Percentiles rank a stretch among this genome's conserved stretches.
phyloP scores from a whole-genome alignment of 768 basidiomycete genomes.

The Podaxis pistillaris region DNA sequence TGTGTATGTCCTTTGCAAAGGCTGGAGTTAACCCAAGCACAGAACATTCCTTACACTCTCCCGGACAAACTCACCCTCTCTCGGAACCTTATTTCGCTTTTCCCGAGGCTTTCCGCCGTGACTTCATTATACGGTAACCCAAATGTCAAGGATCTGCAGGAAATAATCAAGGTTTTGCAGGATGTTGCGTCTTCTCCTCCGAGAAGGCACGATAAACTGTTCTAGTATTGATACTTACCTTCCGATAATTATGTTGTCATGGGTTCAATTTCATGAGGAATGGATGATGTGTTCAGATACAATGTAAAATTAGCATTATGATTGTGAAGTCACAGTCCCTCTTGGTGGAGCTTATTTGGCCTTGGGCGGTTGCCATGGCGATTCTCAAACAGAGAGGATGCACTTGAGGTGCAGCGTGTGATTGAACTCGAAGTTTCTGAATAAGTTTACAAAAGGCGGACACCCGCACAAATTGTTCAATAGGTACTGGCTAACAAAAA shows the following conservation, averaged over 20 bases:
- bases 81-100: not conserved
- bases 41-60: not conserved
- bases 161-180: not conserved
- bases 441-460: too few relatives aligned
- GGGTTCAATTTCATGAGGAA: not conserved
- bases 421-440: too few relatives aligned
- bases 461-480: too few relatives aligned
- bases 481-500: not conserved
- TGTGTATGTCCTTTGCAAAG: slow-evolving; percentile 1
- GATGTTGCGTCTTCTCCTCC: not conserved
- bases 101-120: slow-evolving; percentile 2
- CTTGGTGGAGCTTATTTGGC: too few relatives aligned
- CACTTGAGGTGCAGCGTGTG: too few relatives aligned
- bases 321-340: too few relatives aligned
- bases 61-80: not conserved
- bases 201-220: not conserved
- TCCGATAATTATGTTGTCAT: not conserved
- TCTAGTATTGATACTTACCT: not conserved
- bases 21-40: not conserved
- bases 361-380: too few relatives aligned
- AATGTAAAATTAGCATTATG: too few relatives aligned
- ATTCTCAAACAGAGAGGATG: too few relatives aligned
- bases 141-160: not conserved
- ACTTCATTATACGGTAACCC: not conserved
- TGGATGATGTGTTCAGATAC: not conserved